Base-by-base conservation (phyloP, 768 basidiomycete genomes). In the Kwoniella sp. region DNA sequence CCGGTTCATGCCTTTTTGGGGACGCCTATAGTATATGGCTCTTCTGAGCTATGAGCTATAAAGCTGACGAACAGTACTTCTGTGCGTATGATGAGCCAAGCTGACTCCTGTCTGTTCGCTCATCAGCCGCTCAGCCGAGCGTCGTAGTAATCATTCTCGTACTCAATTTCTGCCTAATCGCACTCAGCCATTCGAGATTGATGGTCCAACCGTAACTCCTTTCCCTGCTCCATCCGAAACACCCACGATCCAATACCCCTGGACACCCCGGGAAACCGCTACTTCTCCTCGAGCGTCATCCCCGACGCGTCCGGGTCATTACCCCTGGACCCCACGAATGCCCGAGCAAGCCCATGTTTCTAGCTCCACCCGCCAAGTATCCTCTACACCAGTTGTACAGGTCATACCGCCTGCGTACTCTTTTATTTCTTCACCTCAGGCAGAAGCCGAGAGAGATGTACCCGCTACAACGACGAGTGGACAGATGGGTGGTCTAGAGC, bases 381-480 rank as follows among this genome's bases (percentile, higher is more conserved):
- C 40, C 4, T 44, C 40, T 9, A 3, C 40, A 44, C 48, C 21
- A 5, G 48, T 49, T 22, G 25, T 49, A 2, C 48, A 49, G 48
- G 48, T 49, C 15, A 26, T 49, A 6, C 48, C 48, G 15, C 48
- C 48, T 17, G 48, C 48, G 9, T 49, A 49, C 48, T 49, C 48
- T 4, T 49, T 49, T 22, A 44, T 44, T 15, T 44, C 40, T 9
- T 44, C 40, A 10, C 40, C 40, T 44, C 40, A 44, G 17, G 40
- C 40, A 4, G 40, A 44, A 15, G 40, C 40, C 8, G 40, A 44
- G 17, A 6, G 40, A 9, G 17, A 44, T 19, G 40, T 44, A 4
- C 40, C 40, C 4, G 40, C 40, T 9, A 9, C 40, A 9, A 19
- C 40, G 40, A 44, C 40, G 10, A 19, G 17, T 19, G 40, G 10